Base-by-base conservation (phyloP, 257 asterid species). In the Coffea eugenioides region DNA sequence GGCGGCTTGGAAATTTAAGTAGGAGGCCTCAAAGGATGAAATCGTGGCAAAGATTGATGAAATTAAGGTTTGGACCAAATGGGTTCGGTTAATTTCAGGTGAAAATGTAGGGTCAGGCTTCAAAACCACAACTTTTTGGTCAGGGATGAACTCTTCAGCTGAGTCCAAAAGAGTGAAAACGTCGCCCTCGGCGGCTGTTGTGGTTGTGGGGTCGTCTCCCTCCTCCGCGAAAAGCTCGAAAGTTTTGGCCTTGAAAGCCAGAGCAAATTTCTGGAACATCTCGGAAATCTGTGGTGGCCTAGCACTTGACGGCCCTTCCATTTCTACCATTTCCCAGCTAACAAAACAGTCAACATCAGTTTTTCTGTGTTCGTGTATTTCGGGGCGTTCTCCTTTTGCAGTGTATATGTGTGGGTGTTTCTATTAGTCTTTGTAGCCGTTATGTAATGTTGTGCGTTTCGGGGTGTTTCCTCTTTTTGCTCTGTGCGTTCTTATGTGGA, bases 251-350 rank as follows among this genome's bases (percentile, higher is more conserved):
- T 88, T 91, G 89, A 96, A 86, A 69, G 96, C 97, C 76, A 88
- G 84, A 51, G 97, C 98, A 70, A 96, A 90, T 81, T 96, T 96
- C 88, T 91, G 96, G 86, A 96, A 90, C 98, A 96, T 94, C 64
- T 90, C 97, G 62, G 99, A 86, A 81, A 93, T 87, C 83, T 87
- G 98, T 61, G 91, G 98, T 74, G 86, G 90, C 79, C 87, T 89
- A 10, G 91, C 72, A 23, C 87, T 73, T n/a, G 91, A 82, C 14
- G 76, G 86, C 71, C 84, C 88, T 81, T 90, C 97, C 89, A 90
- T 87, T 79, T 87, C 92, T 61, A 81, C 89, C 96, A 91, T 88
- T 71, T 84, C 84, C 41, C 80, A 73, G n/a, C 77, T 80, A 76
- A 84, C 79, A 80, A 79, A 79, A 83, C 79, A 82, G 43, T 62